A percentile compares a stretch with the other conserved stretches of the same genome.
phyloP scores from a whole-genome alignment of 169 alveolate genomes.

The Plasmodium berghei region DNA sequence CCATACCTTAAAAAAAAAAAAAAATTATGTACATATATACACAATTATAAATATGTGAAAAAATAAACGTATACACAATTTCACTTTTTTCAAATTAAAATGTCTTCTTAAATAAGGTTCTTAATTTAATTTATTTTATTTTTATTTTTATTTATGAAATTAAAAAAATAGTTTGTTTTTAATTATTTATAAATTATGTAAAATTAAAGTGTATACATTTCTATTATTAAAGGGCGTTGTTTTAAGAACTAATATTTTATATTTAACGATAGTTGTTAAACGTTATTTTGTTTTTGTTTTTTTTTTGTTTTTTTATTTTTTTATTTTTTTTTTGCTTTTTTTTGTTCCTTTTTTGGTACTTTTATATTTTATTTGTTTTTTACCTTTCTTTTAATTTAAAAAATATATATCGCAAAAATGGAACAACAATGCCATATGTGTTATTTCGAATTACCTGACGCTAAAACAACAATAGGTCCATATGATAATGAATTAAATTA shows the following conservation, averaged over 20 bases:
- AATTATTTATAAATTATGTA: constrained; percentile 9
- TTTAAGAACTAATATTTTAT: constrained; percentile 4
- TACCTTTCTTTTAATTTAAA: background rate
- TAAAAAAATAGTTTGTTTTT: constrained; percentile 22
- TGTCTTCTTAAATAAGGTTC: constrained; percentile 24
- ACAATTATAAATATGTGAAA: background rate
- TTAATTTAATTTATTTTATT: background rate
- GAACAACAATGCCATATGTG: constrained; percentile 82
- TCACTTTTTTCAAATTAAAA: constrained; percentile 16
- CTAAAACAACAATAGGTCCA: constrained; percentile 82
- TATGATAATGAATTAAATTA: constrained; percentile 80
- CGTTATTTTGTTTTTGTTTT: constrained; percentile 5
- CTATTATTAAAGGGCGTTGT: background rate
- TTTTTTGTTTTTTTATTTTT: constrained; percentile 2
- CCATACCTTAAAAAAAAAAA: background rate
- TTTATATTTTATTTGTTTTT: background rate
- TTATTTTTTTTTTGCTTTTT: background rate
- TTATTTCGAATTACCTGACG: constrained; percentile 80
- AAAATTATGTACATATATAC: background rate
- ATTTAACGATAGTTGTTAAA: background rate
- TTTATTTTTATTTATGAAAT: constrained; percentile 17
- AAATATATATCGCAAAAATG: constrained; percentile 41
- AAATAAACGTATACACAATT: constrained; percentile 1
- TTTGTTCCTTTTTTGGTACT: background rate
- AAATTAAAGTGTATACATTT: constrained; percentile 12